Conservation (phyloP, 768 basidiomycete genomes). For the Phanerochaete carnosa region DNA sequence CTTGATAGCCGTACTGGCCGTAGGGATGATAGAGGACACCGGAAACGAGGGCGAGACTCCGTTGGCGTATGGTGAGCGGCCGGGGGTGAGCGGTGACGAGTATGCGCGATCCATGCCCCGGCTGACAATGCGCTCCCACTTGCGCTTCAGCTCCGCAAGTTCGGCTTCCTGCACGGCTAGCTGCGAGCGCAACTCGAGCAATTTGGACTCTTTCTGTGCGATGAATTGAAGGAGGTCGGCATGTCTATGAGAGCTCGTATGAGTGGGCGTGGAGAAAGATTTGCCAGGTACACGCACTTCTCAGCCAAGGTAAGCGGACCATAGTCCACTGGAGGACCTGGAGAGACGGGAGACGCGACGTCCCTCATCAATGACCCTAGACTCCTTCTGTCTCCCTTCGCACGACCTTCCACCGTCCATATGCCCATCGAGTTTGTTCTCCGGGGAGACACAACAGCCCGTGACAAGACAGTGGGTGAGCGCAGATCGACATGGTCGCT, state of each 20-base stretch:
- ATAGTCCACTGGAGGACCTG: conserved; percentile 15
- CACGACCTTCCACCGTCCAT: conserved; percentile 3
- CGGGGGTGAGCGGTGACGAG: conserved; percentile 19
- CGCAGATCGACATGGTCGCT: conserved; percentile 28
- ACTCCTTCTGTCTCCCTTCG: conserved; percentile 29
- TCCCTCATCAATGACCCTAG: conserved; percentile 17
- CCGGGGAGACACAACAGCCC: conserved; percentile 9
- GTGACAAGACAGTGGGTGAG: conserved; percentile 12
- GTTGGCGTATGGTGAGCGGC: neutral
- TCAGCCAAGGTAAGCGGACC: conserved; percentile 63
- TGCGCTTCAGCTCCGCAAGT: conserved; percentile 69
- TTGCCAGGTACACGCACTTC: conserved; percentile 45
- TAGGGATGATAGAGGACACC: conserved; percentile 10
- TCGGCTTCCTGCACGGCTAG: conserved; percentile 72
- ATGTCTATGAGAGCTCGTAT: conserved; percentile 44
- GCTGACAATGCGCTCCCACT: conserved; percentile 80
- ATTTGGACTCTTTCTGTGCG: conserved; percentile 83
- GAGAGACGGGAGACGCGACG: neutral
- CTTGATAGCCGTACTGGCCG: conserved; percentile 40
- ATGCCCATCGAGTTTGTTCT: conserved; percentile 22
- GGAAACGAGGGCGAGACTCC: neutral
- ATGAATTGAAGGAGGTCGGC: conserved; percentile 80
- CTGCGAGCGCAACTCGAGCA: conserved; percentile 76
- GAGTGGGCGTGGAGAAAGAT: neutral
- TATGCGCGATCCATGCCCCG: conserved; percentile 48